Conservation (phyloP, 2,329 filamentous ascomycete genomes). For the Penicillium sp. region DNA sequence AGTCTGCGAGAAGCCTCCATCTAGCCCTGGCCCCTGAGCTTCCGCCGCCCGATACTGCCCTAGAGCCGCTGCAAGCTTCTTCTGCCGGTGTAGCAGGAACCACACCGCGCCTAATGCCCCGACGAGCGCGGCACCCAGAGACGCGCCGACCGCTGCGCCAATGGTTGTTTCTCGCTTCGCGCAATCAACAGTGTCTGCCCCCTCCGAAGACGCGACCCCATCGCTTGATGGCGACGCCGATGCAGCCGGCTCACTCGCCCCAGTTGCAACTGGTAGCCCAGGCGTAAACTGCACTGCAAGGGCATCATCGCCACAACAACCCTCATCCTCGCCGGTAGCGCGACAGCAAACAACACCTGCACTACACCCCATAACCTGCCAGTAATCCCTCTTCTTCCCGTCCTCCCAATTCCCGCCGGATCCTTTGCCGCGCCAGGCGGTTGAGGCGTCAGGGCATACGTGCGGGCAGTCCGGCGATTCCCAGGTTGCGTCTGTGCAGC, state of each 20-base stretch:
- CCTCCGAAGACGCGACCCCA: not conserved
- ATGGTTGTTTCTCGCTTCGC: not conserved
- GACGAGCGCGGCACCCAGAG: slow-evolving; percentile 4
- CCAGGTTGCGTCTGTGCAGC: slow-evolving; percentile 9
- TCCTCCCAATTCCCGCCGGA: not conserved
- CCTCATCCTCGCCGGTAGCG: not conserved
- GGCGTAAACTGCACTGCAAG: not conserved
- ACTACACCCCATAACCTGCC: slow-evolving; percentile 5
- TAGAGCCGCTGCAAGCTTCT: not conserved
- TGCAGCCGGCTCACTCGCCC: not conserved
- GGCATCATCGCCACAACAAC: not conserved
- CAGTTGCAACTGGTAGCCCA: not conserved
- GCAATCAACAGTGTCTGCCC: not conserved
- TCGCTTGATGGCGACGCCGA: not conserved
- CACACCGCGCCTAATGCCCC: not conserved
- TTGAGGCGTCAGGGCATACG: not conserved
- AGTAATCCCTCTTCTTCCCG: not conserved
- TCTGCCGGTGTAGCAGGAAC: slow-evolving; percentile 1
- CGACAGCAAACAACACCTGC: not conserved
- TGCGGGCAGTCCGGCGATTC: not conserved
- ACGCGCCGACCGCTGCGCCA: slow-evolving; percentile 1
- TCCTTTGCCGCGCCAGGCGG: not conserved
- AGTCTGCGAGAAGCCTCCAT: too few species aligned
- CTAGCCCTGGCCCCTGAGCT: too few species aligned
- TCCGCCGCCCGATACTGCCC: not conserved